Evolutionary conservation across 1,139 yeast genomes (phyloP).

Genomic region (Candida neerlandica): DNA sequence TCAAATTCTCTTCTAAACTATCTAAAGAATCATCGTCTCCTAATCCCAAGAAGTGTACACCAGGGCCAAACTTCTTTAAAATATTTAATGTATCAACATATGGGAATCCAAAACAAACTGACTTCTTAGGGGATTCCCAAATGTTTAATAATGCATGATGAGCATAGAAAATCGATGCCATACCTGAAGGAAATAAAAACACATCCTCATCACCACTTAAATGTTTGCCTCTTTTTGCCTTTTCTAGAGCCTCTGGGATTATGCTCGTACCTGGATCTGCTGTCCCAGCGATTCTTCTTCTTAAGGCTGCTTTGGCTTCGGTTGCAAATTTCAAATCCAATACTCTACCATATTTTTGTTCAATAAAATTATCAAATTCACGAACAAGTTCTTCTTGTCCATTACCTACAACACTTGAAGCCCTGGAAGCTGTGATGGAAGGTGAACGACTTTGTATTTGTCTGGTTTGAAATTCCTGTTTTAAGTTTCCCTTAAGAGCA

Average conservation of each 20-base stretch:
- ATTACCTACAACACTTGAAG: slow-evolving; percentile 14
- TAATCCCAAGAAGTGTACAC: slow-evolving; percentile 77
- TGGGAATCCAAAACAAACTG: slow-evolving; percentile 94
- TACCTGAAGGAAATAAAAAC: slow-evolving; percentile 84
- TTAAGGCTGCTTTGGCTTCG: slow-evolving; percentile 74
- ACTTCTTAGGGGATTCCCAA: slow-evolving; percentile 41
- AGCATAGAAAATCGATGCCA: slow-evolving; percentile 87
- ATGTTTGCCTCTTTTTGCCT: slow-evolving; percentile 33
- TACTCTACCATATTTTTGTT: slow-evolving; percentile 89
- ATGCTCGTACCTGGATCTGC: slow-evolving; percentile 46
- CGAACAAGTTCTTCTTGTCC: slow-evolving; percentile 39
- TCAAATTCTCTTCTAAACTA: slow-evolving; percentile 62
- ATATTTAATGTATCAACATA: slow-evolving; percentile 91
- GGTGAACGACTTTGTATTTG: slow-evolving; percentile 39
- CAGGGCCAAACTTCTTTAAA: slow-evolving; percentile 86
- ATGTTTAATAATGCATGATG: slow-evolving; percentile 63
- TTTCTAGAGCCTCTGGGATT: slow-evolving; percentile 34
- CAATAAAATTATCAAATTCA: slow-evolving; percentile 72
- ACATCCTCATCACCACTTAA: slow-evolving; percentile 66
- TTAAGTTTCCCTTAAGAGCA: slow-evolving; percentile 21
- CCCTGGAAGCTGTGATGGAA: slow-evolving; percentile 31
- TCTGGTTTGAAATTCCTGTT: slow-evolving; percentile 43
- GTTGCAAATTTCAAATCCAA: slow-evolving; percentile 74
- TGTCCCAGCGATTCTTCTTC: slow-evolving; percentile 74
- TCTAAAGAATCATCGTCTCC: slow-evolving; percentile 78